Percentiles rank a stretch among this genome's conserved stretches.
phyloP scores from a whole-genome alignment of 208 protist genomes.

The Acanthamoeba quina region DNA sequence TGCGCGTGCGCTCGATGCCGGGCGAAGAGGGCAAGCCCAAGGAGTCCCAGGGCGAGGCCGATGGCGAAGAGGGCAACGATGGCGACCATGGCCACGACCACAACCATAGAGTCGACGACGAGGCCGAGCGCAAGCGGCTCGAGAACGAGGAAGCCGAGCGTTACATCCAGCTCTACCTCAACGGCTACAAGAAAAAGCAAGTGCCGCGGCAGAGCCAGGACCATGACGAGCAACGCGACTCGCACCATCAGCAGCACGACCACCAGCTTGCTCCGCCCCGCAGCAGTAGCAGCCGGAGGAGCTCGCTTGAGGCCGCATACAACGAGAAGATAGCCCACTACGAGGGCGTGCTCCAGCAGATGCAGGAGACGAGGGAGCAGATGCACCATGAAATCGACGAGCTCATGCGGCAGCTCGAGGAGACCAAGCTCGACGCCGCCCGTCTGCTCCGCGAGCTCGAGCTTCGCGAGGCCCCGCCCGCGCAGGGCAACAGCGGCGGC shows the following conservation, averaged over 20 bases:
- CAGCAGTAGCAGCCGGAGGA: not conserved
- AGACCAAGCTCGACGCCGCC: not conserved
- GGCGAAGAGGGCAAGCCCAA: conserved; percentile 35
- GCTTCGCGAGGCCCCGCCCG: not conserved
- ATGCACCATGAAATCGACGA: conserved; percentile 29
- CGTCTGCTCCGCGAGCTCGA: not conserved
- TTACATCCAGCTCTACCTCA: not conserved
- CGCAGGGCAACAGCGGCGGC: not conserved
- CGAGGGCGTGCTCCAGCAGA: not conserved
- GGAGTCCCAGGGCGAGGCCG: conserved; percentile 34
- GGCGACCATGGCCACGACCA: not conserved
- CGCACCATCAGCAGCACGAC: not conserved
- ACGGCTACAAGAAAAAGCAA: not conserved
- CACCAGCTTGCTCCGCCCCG: not conserved
- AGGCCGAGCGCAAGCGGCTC: not conserved
- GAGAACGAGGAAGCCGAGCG: not conserved
- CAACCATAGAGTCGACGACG: not conserved
- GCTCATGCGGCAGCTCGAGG: conserved; percentile 19
- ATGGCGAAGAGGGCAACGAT: not conserved
- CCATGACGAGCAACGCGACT: not conserved
- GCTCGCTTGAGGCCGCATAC: not conserved
- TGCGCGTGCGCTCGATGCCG: conserved; percentile 2
- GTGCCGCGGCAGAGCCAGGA: not conserved
- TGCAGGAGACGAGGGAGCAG: not conserved
- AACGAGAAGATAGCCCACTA: not conserved